phyloP scores from a whole-genome alignment of 768 basidiomycete species.

The Sarcomyxa edulis region DNA sequence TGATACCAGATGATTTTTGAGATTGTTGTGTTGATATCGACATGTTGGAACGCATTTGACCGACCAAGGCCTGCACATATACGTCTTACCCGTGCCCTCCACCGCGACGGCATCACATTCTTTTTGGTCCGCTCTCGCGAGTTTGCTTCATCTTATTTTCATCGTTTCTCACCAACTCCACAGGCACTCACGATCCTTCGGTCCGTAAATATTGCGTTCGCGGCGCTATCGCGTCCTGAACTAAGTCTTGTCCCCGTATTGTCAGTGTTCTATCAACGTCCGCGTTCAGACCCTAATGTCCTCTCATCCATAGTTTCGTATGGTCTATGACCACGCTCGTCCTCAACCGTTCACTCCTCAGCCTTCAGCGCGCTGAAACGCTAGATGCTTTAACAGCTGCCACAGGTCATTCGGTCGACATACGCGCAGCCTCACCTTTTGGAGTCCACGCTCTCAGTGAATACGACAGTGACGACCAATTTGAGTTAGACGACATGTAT shows the following conservation, averaged over 20 bases:
- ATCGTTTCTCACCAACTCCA: neutral
- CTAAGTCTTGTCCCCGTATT: constrained; percentile 20
- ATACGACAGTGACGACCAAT: too few species aligned
- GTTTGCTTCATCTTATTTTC: neutral
- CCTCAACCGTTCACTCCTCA: constrained; percentile 26
- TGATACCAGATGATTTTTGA: constrained; percentile 26
- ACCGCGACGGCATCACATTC: constrained; percentile 27
- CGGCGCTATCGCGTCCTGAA: constrained; percentile 15
- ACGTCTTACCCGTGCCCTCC: constrained; percentile 21
- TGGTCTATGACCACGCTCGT: constrained; percentile 28
- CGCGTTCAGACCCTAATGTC: neutral
- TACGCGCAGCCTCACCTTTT: too few species aligned
- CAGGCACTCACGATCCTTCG: constrained; percentile 20
- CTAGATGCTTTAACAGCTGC: constrained; percentile 5
- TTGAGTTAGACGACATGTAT: too few species aligned
- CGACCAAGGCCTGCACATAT: constrained; percentile 21
- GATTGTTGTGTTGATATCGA: constrained; percentile 23
- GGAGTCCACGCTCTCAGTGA: too few species aligned
- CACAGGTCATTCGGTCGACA: too few species aligned
- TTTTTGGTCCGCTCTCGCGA: constrained; percentile 20
- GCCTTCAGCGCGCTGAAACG: constrained; percentile 14
- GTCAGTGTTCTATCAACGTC: constrained; percentile 12
- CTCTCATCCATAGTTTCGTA: constrained; percentile 18
- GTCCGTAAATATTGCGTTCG: constrained; percentile 19
- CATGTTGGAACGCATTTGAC: constrained; percentile 27